Conservation (phyloP, 2,329 filamentous ascomycete species). For the Chaetomium strumarium region DNA sequence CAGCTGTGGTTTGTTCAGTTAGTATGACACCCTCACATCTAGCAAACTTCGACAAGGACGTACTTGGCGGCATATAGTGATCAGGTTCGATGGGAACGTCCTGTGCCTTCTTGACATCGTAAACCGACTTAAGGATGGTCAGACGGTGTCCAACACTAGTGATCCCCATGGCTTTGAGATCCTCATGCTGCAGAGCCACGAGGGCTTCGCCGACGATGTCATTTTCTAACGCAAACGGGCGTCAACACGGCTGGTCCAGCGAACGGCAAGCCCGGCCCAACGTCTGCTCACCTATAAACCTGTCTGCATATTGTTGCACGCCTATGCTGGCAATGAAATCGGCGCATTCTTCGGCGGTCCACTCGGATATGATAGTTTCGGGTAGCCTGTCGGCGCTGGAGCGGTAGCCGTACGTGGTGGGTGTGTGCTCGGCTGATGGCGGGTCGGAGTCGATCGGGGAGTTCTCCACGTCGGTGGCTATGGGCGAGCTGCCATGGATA, state of each 20-base stretch:
- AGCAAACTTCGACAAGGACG: constrained; percentile 31
- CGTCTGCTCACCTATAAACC: constrained; percentile 66
- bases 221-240: constrained; percentile 58
- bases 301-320: constrained; percentile 73
- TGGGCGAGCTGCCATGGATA: constrained; percentile 61
- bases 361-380: constrained; percentile 71
- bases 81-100: constrained; percentile 87
- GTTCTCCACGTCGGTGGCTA: constrained; percentile 59
- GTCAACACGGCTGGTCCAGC: constrained; percentile 4
- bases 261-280: not conserved
- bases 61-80: constrained; percentile 90
- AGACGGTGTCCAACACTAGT: constrained; percentile 88
- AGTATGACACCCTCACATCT: constrained; percentile 6
- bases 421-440: constrained; percentile 67
- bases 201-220: constrained; percentile 90
- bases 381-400: constrained; percentile 60
- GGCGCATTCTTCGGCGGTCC: constrained; percentile 81
- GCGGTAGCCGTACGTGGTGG: constrained; percentile 68
- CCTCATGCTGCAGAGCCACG: constrained; percentile 81
- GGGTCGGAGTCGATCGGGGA: constrained; percentile 68
- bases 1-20: constrained; percentile 51
- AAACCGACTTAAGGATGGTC: constrained; percentile 91
- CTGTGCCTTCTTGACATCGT: constrained; percentile 92
- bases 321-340: constrained; percentile 80
- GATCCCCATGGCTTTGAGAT: constrained; percentile 93